Evolutionary conservation across 495 filamentous ascomycete species (phyloP), one percentile per base, ranked within the genome.

Genomic region (Acidomyces sp.): DNA sequence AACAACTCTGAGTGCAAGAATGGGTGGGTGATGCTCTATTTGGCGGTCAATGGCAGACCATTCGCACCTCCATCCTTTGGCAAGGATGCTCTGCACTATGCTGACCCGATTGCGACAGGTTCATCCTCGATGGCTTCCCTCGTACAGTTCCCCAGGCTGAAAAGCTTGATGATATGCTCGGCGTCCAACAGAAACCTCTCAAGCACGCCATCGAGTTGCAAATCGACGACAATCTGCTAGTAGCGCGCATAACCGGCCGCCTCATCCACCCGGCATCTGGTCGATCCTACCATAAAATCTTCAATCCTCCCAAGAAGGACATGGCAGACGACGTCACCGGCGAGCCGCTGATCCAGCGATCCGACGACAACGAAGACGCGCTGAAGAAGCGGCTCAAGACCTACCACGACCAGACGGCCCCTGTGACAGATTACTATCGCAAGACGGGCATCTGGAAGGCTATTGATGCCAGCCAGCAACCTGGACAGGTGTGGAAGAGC

Each of bases 61-160:
- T 39, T 23, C n/a, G 9, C n/a, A 21, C 18, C 7, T 22, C 20
- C n/a, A 23, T 37, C 6, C 7, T 26, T 30, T 9, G 6, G 22
- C n/a, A n/a, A n/a, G n/a, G n/a, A n/a, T n/a, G n/a, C n/a, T n/a
- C n/a, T n/a, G n/a, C n/a, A n/a, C n/a, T n/a, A n/a, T n/a, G n/a
- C n/a, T n/a, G n/a, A n/a, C n/a, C n/a, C n/a, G n/a, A n/a, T n/a
- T n/a, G n/a, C n/a, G n/a, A n/a, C 56, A 97, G 90, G 53, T 97
- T 97, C 71, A 97, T 97, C 54, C 80, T 97, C 57, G 90, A 97
- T 59, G 90, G 90, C 50, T 97, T 97, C 74, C 90, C 90, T 20
- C 80, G 90, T 48, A 97, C 90, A 13, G 86, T 96, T 40, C 75
- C 85, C 27, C 90, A 97, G 65, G 90, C 90, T 33, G 80, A 93